Base-by-base conservation (phyloP, 352 stramenopile genomes). In the Pythium coloratum region DNA sequence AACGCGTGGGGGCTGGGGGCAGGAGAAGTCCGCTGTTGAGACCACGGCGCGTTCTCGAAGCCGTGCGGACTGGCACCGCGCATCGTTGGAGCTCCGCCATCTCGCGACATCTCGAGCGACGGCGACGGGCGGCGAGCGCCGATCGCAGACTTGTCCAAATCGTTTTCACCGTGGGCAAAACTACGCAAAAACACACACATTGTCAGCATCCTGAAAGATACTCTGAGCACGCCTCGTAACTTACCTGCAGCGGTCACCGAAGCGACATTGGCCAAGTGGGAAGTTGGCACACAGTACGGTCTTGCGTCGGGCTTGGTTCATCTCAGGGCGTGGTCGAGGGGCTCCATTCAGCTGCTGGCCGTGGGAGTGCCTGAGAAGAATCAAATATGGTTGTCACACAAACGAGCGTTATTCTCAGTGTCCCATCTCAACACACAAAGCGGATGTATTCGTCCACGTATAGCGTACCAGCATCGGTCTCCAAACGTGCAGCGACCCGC, bases 241-340 rank as follows among this genome's bases (percentile, higher is more conserved):
- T 66, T 85, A 94, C 84, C 78, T 94, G 84, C 87, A 95, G 44
- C 87, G 89, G 76, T 91, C 85, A 60, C 87, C 87, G 77, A 84
- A 95, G 59, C 85, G 84, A 66, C 87, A 95, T n/a, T 69, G 87
- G 6, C 84, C 84, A 28, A 76, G 58, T 2, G 84, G 85, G 59
- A 80, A 94, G 60, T 92, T 92, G 42, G 78, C 79, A 71, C 87
- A 95, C 32, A 95, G 66, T 65, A 86, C 80, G 10, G 87, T 92
- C 76, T 95, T 94, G 47, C 81, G 81, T 67, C 76, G 81, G 32
- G 56, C 53, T 36, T 89, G 75, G 42, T 73, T 69, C 55, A 77
- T 77, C 62, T 90, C 83, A 14, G 65, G 28, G 2, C 63, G 76
- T 12, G 71, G 50, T 42, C 64, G 58, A 12, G 53, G 44, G 10